Evolutionary conservation across 2,329 filamentous ascomycete genomes (phyloP), one percentile per base, ranked within the genome.

Genomic region (Domatiomyces catenatus): DNA sequence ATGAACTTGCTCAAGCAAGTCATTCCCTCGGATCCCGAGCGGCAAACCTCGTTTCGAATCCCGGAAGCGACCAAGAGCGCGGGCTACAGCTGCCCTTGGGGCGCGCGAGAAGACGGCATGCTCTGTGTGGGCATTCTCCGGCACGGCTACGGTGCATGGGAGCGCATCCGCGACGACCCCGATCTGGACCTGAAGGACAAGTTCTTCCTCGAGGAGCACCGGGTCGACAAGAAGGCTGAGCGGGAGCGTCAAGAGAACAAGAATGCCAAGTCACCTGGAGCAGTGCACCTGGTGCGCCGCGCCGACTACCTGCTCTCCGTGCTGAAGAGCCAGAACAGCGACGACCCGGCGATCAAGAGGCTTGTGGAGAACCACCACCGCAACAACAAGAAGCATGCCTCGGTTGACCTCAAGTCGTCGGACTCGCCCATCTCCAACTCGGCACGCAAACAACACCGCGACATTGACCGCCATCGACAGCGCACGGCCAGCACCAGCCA

Each of bases 201-300:
- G 63, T 86, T 96, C 64, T 98, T 94, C 70, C 71, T 98, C 1
- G 92, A 98, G 64, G 93, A 98, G 66, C 89, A 96, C 65, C 84
- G 90, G n/a, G 90, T 96, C 17, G 92, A 94, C 66, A 92, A 93
- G 70, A 96, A 96, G 65, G 89, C 92, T 61, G 88, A 95, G 66
- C 83, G 92, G 36, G 86, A 87, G 61, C 79, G 72, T 15, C 83
- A 86, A 17, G 70, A 78, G 56, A 80, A 80, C 60, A 70, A 69
- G 52, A 61, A 67, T 24, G 70, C 69, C 36, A 93, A 94, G 62
- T 94, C 90, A 2, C 92, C 92, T 3, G 92, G 92, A n/a, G 90
- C 92, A 19, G 92, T 98, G 24, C 92, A 98, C 64, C 80, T 98
- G 44, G 90, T 96, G 49, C 86, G 92, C 46, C 84, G 92, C 52